A percentile compares a stretch with the other conserved stretches of the same genome.
Conservation (phyloP, 345 rosid species). For the Chamaenerion angustifolium region DNA sequence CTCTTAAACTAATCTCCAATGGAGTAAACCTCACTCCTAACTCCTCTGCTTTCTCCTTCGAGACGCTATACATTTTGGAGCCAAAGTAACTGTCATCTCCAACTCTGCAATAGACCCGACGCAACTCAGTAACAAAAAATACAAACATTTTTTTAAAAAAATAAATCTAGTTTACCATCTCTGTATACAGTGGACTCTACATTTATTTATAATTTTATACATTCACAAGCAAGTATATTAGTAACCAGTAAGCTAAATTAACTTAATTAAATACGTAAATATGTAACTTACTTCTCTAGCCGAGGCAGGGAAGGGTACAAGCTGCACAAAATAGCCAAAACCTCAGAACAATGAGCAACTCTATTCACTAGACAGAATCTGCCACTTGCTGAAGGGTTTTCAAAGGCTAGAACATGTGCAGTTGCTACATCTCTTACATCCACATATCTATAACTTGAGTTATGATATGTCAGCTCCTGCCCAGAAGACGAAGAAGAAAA, state of each 20-base stretch:
- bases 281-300: constrained; percentile 15
- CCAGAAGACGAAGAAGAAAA: background rate
- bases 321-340: constrained; percentile 9
- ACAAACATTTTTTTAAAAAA: too few relatives aligned
- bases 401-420: constrained; percentile 43
- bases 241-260: too few relatives aligned
- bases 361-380: constrained; percentile 23
- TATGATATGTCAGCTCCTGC: constrained; percentile 12
- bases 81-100: constrained; percentile 14
- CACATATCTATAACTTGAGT: constrained; percentile 19
- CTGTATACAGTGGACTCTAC: too few relatives aligned
- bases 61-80: constrained; percentile 19
- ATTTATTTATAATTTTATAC: too few relatives aligned
- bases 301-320: constrained; percentile 16
- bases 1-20: constrained; percentile 38
- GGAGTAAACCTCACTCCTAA: constrained; percentile 43
- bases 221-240: too few relatives aligned
- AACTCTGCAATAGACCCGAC: constrained; percentile 17
- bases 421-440: constrained; percentile 39
- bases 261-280: too few relatives aligned
- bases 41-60: constrained; percentile 31
- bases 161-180: too few relatives aligned
- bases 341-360: constrained; percentile 5
- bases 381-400: constrained; percentile 28
- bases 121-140: too few relatives aligned